These are phyloP conservation scores for Rubus parviflorus DNA, from an alignment of 306 rosid species.

Conservation along the genomic window DNA sequence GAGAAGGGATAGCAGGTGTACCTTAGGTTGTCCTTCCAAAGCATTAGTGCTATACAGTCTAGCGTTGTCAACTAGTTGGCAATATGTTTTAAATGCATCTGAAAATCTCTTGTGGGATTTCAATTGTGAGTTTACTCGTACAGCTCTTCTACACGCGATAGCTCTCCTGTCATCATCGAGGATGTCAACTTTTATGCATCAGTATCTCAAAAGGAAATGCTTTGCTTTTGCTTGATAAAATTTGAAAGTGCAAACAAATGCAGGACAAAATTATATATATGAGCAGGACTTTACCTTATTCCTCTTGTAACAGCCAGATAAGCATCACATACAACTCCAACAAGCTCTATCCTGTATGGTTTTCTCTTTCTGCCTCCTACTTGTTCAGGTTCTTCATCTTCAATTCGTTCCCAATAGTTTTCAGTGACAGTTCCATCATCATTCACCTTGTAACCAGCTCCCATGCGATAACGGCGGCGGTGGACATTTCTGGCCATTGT, in stretches of 20 bases:
- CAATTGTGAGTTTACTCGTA: constrained; percentile 76
- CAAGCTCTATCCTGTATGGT: constrained; percentile 94
- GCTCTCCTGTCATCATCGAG: constrained; percentile 70
- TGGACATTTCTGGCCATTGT: constrained; percentile 95
- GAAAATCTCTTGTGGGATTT: constrained; percentile 93
- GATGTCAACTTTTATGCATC: constrained; percentile 1
- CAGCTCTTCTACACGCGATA: constrained; percentile 85
- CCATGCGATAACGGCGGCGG: constrained; percentile 93
- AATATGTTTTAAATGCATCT: constrained; percentile 71
- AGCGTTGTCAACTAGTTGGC: constrained; percentile 77
- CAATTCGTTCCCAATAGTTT: constrained; percentile 77
- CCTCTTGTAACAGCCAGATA: constrained; percentile 86
- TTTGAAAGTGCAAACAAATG: constrained; percentile 10
- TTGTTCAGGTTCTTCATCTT: constrained; percentile 63
- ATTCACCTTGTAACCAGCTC: constrained; percentile 66
- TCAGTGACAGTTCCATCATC: constrained; percentile 67
- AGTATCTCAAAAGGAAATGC: constrained; percentile 4
- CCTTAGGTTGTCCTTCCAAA: constrained; percentile 91
- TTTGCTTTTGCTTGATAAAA: neutral
- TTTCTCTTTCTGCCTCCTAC: constrained; percentile 74
- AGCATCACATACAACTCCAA: constrained; percentile 97
- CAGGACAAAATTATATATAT: constrained; percentile 8
- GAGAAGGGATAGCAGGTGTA: constrained; percentile 27
- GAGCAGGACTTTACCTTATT: constrained; percentile 55
- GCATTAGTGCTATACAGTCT: constrained; percentile 83